Evolutionary conservation across 257 asterid species (phyloP).

Genomic region (Linaria vulgaris): DNA sequence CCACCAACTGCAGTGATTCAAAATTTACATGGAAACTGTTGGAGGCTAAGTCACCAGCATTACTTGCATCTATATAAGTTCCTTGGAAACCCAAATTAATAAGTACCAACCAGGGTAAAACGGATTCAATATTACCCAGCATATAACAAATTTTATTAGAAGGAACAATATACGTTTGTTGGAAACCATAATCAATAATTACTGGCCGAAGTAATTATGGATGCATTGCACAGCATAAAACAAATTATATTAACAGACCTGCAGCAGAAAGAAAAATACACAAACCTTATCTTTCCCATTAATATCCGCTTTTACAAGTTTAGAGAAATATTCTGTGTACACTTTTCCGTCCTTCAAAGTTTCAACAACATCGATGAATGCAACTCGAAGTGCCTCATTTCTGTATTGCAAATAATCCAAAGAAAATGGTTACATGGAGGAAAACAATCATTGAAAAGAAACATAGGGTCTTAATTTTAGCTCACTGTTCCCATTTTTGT

Average conservation of each 20-base stretch:
- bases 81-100: background rate
- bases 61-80: background rate
- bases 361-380: conserved; percentile 92
- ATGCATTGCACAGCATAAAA: conserved; percentile 7
- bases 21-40: background rate
- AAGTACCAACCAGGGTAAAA: background rate
- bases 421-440: conserved; percentile 2
- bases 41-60: background rate
- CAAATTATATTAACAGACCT: background rate
- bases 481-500: background rate
- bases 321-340: conserved; percentile 78
- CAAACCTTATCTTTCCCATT: conserved; percentile 92
- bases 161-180: conserved; percentile 13
- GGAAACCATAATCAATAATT: conserved; percentile 4
- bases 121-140: conserved; percentile 1
- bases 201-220: too few species aligned
- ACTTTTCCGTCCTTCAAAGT: conserved; percentile 85
- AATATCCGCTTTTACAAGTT: conserved; percentile 93
- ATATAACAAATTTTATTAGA: conserved; percentile 10
- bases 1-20: background rate
- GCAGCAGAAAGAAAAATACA: conserved; percentile 12
- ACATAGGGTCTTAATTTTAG: conserved; percentile 8
- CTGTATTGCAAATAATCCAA: conserved; percentile 36
- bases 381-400: conserved; percentile 98
- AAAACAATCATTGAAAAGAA: conserved; percentile 18